Conservation (phyloP, 345 rosid species). For the Eucalyptus brandiana region DNA sequence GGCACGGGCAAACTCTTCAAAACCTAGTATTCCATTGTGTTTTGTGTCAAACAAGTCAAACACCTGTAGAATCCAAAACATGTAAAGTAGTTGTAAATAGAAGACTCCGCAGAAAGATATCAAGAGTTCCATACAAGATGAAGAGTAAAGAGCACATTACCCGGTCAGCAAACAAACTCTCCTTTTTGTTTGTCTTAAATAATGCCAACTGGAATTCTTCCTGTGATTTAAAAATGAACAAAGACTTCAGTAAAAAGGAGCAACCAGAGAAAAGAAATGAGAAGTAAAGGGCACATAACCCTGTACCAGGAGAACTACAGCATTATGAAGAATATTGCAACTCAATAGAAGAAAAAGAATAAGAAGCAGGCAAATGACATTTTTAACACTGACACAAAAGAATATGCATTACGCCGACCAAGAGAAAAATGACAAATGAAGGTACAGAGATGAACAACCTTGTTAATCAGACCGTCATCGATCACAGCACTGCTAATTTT, state of each 20-base stretch:
- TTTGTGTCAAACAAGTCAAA: conserved; percentile 95
- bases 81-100: background rate
- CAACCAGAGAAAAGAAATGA: background rate
- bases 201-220: conserved; percentile 97
- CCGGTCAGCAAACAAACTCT: conserved; percentile 98
- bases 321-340: background rate
- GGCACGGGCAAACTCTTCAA: conserved; percentile 98
- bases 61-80: conserved; percentile 36
- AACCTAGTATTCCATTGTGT: conserved; percentile 94
- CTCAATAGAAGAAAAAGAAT: background rate
- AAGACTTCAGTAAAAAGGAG: background rate
- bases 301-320: background rate
- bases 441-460: conserved; percentile 28
- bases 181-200: conserved; percentile 96
- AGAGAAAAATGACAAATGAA: background rate
- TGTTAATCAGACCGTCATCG: conserved; percentile 94
- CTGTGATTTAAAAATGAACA: conserved; percentile 15
- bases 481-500: conserved; percentile 99
- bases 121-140: background rate
- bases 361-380: background rate
- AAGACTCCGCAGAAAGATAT: background rate
- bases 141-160: conserved; percentile 17
- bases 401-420: background rate
- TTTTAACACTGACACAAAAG: background rate
- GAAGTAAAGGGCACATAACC: background rate